Percentiles rank a stretch among this genome's conserved stretches.
These are phyloP conservation scores for Chalciporus chontae DNA, from an alignment of 768 basidiomycete species.

Conservation along the genomic window DNA sequence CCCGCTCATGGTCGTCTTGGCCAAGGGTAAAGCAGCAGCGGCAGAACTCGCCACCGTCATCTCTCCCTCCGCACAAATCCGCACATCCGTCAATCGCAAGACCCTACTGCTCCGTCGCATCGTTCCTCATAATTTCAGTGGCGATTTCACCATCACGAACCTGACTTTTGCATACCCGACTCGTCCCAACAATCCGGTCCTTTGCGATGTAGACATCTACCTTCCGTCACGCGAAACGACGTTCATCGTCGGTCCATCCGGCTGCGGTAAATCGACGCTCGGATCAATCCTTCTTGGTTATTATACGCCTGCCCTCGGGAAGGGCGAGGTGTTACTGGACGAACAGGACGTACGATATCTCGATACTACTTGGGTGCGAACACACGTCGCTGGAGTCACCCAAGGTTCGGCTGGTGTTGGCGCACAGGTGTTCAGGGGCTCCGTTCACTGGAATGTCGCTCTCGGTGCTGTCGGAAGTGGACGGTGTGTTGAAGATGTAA, in stretches of 20 bases:
- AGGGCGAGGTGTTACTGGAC: slow-evolving; percentile 74
- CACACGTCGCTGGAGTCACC: slow-evolving; percentile 70
- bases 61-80: slow-evolving; percentile 34
- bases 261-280: slow-evolving; percentile 75
- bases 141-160: slow-evolving; percentile 62
- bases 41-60: slow-evolving; percentile 26
- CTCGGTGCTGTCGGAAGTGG: slow-evolving; percentile 59
- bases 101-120: slow-evolving; percentile 54
- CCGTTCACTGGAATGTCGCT: slow-evolving; percentile 82
- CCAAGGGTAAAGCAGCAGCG: slow-evolving; percentile 54
- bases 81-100: slow-evolving; percentile 20
- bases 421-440: slow-evolving; percentile 63
- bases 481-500: slow-evolving; percentile 47
- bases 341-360: slow-evolving; percentile 76
- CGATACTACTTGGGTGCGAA: slow-evolving; percentile 64
- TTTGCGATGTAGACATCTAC: slow-evolving; percentile 60
- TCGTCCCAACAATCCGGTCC: slow-evolving; percentile 56
- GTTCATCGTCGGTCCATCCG: slow-evolving; percentile 77
- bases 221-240: slow-evolving; percentile 71
- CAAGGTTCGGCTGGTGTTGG: slow-evolving; percentile 61
- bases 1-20: slow-evolving; percentile 69
- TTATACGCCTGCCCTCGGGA: slow-evolving; percentile 52
- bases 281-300: slow-evolving; percentile 65
- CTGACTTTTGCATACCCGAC: slow-evolving; percentile 75
- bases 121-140: slow-evolving; percentile 56